Base-by-base conservation (phyloP, 257 asterid species). In the Solanum chmielewskii region DNA sequence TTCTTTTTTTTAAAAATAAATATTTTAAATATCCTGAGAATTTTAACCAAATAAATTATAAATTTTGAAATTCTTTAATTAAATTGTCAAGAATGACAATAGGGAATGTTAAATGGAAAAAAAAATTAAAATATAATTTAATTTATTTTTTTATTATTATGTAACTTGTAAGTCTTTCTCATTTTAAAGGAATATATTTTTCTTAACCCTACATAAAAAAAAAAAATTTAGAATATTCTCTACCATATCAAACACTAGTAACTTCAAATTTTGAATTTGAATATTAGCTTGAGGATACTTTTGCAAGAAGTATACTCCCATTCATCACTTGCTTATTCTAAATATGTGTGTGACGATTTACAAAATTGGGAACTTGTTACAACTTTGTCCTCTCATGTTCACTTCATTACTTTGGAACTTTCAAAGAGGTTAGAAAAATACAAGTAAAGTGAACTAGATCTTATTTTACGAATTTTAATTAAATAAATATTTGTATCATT, bases 371-470 rank as follows among this genome's bases (percentile, higher is more conserved):
- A 56, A 56, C 25, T 56, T 16, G n/a, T 56, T 7, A 56, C 10
- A 56, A 56, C 23, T 16, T 16, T 2, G 64, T 56, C 64, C n/a
- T 60, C 31, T 4, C 29, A 60, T 23, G 31, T 29, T 60, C 27
- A 23, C 31, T 60, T 23, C 1, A 9, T 62, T 62, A 62, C 70
- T 62, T 62, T 23, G 70, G 15, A 62, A 62, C 70, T 62, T 62
- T 62, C 66, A 18, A n/a, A 56, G 35, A 56, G 64, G 7, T 18
- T 2, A 15, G 11, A 56, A 56, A 56, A 56, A 56, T 18, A 56
- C 11, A 56, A 56, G 0, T 56, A 56, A 56, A 56, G 9, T 0
- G 0, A 2, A 7, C 0, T 52, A 56, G 64, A 0, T 56, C 1
- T 56, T 56, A 56, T 56, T 9, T 56, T 1, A 56, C 1, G 0